A percentile compares a stretch with the other conserved stretches of the same genome.
phyloP scores from a whole-genome alignment of 2,329 filamentous ascomycete species.

The Hypoxylon sp. region DNA sequence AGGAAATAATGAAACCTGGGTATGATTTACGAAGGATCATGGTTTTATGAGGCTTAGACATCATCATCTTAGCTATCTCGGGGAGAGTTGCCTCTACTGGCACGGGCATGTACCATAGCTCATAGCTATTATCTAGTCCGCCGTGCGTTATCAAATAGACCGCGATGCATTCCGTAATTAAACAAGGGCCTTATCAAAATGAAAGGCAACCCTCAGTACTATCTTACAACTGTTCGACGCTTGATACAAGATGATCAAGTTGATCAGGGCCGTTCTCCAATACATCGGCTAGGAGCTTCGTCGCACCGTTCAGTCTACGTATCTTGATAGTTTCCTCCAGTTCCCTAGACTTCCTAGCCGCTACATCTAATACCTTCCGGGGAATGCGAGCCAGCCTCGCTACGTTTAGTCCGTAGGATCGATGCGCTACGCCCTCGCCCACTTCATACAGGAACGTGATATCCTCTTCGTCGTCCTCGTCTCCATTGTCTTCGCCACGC shows the following conservation, averaged over 20 bases:
- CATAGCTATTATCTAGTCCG: conserved; percentile 19
- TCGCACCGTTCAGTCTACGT: conserved; percentile 65
- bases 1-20: too few species aligned
- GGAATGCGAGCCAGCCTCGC: conserved; percentile 86
- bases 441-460: conserved; percentile 97
- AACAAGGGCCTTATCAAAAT: background rate
- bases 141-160: conserved; percentile 12
- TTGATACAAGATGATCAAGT: conserved; percentile 61
- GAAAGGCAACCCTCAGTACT: too few species aligned
- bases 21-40: background rate
- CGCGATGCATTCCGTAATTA: conserved; percentile 10
- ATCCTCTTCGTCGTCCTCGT: conserved; percentile 68
- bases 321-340: conserved; percentile 77
- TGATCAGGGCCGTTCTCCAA: conserved; percentile 51
- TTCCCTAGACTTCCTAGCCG: conserved; percentile 79
- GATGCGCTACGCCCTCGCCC: conserved; percentile 87
- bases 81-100: conserved; percentile 2
- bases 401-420: conserved; percentile 94
- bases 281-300: conserved; percentile 54
- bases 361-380: conserved; percentile 77
- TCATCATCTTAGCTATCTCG: conserved; percentile 21
- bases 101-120: conserved; percentile 24
- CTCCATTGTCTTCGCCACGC: conserved; percentile 32
- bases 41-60: conserved; percentile 1
- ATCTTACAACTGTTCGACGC: conserved; percentile 67